Base-by-base conservation (phyloP, 2,329 filamentous ascomycete species). In the Phialocephala subalpina region DNA sequence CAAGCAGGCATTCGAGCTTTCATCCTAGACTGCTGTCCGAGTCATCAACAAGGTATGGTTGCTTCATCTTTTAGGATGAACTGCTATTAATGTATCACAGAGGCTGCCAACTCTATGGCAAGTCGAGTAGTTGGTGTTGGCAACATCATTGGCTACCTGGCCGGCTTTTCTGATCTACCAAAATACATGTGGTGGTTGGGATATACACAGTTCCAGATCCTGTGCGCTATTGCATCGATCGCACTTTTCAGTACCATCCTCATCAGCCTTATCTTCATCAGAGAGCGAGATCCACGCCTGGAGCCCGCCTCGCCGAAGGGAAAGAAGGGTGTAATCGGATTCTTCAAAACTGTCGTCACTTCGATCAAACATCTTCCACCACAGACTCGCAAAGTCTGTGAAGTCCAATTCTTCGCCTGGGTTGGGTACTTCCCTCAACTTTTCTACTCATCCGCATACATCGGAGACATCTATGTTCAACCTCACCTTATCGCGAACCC, bases 401-500 rank as follows among this genome's bases (percentile, higher is more conserved):
- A 89, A 70, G 91, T 94, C 0, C 92, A 96, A 76, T 88, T 95
- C 72, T 94, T 90, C 67, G 93, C 93, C 5, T 98, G 94, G 94
- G 90, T 97, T 64, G 95, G 93, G 60, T 97, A 95, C 88, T 98
- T 97, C 74, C 94, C 94, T 0, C 94, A 97, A 78, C 84, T 98
- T 2, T 97, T 97, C 80, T 98, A 98, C 81, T 93, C 93, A 5
- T 97, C 94, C 1, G 97, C 93, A 20, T 98, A 96, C 78, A 91
- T 97, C 72, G 94, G 92, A 68, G 93, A 97, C 76, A 92, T 98
- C 64, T 97, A 97, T 73, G 92, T 93, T 20, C 91, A 97, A 75
- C 93, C 93, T 0, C 92, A 86, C 72, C 89, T 97, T 60, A 84
- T 89, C 70, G 82, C 86, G 60, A 92, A 97, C 71, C 94, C 93